Evolutionary conservation across 805 yeast genomes (phyloP).

Genomic region (Metahyphopichia silvanorum): DNA sequence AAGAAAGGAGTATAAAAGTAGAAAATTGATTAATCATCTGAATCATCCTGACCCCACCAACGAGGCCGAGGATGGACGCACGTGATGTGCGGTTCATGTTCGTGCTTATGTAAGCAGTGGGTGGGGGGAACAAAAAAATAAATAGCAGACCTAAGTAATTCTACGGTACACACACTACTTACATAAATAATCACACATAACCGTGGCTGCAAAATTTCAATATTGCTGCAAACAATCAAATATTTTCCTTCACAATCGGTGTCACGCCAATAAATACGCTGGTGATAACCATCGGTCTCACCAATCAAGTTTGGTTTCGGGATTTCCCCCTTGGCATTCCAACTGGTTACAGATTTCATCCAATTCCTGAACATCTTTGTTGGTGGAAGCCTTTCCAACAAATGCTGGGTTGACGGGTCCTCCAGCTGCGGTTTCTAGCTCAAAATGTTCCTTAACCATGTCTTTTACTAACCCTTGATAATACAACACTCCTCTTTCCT

Average conservation of each 20-base stretch:
- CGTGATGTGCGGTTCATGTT: too few relatives aligned
- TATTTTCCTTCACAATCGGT: too few relatives aligned
- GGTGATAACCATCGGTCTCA: background rate
- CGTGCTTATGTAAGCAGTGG: too few relatives aligned
- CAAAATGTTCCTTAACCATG: constrained; percentile 55
- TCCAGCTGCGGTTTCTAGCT: constrained; percentile 43
- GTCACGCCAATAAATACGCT: too few relatives aligned
- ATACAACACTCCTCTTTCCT: constrained; percentile 56
- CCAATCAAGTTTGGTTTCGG: constrained; percentile 2
- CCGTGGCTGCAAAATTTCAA: too few relatives aligned
- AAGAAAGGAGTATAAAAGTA: background rate
- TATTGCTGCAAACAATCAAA: too few relatives aligned
- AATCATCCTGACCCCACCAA: background rate
- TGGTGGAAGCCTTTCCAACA: constrained; percentile 37
- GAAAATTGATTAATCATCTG: too few relatives aligned
- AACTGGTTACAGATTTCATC: constrained; percentile 48
- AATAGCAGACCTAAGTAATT: too few relatives aligned
- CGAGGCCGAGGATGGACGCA: background rate
- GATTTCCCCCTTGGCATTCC: constrained; percentile 46
- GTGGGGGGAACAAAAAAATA: background rate
- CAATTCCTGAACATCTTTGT: constrained; percentile 44
- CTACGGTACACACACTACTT: background rate
- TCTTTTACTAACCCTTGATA: constrained; percentile 55
- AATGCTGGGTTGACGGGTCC: constrained; percentile 50
- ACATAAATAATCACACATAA: background rate